Evolutionary conservation across 257 asterid genomes (phyloP), one percentile per base, ranked within the genome.

Genomic region (Mitragyna speciosa): DNA sequence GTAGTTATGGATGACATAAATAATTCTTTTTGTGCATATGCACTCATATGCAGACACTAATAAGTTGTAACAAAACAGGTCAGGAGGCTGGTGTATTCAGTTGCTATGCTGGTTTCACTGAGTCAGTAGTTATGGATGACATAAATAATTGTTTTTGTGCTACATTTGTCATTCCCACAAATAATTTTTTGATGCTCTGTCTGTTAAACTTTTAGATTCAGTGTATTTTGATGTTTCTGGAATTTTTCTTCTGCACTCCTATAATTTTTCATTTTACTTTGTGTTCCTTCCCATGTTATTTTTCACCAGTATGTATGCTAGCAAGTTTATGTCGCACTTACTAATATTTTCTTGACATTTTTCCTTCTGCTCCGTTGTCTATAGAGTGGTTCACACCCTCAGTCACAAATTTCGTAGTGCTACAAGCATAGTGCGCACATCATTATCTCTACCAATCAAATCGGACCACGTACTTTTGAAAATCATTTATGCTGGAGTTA

Each of bases 401-500:
- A 92, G 91, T 87, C 97, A 95, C 89, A 87, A 95, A 81, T 93
- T 95, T 79, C 95, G 91, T 36, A 87, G 85, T 81, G 97, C 98
- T 17, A 92, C 97, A 31, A 87, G 88, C 78, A 90, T 92, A 63
- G 89, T 90, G 82, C 93, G 81, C 52, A 74, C 82, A 3, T 83
- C 93, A 81, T 83, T 92, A 90, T 87, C 84, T 77, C 83, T 92
- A 77, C 98, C 98, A 2, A 86, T 95, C 76, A 88, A 90, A 89
- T 87, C 97, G 70, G 91, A 91, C 83, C 83, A 88, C 36, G 99
- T 95, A 75, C 95, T 95, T 83, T 45, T 95, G 90, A 95, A 95
- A 84, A 81, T 93, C 87, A 87, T 95, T 75, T 93, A 95, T 86
- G 99, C 99, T 65, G 99, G 99, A 85, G 99, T 95, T 67, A 93